Conservation (phyloP, 1,284 basidiomycete genomes). For the Ganoderma sinense region DNA sequence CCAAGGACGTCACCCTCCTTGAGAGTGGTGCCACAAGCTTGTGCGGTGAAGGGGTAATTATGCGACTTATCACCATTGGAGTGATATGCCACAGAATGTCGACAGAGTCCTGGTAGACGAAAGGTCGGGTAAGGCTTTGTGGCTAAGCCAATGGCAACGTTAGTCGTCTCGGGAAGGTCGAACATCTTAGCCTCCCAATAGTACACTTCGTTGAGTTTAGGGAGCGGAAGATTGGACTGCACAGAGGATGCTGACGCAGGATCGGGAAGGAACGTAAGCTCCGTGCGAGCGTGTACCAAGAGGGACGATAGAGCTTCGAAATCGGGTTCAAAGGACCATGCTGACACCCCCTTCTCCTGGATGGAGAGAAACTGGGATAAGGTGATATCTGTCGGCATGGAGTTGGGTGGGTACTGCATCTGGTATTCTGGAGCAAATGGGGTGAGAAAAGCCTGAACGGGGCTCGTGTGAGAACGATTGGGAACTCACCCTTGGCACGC, state of each 20-base stretch:
- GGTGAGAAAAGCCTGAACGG: slow-evolving; percentile 2
- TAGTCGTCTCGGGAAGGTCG: slow-evolving; percentile 87
- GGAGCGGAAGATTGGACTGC: slow-evolving; percentile 93
- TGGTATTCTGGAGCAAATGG: slow-evolving; percentile 77
- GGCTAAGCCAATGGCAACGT: slow-evolving; percentile 88
- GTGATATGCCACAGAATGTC: slow-evolving; percentile 96
- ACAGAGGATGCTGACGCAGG: slow-evolving; percentile 92
- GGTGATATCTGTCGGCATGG: slow-evolving; percentile 94
- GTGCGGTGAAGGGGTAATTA: slow-evolving; percentile 94
- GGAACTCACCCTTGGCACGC: slow-evolving; percentile 83
- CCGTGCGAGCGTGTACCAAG: slow-evolving; percentile 91
- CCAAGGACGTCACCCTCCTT: slow-evolving; percentile 96
- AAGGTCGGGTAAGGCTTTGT: slow-evolving; percentile 96
- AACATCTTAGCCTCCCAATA: slow-evolving; percentile 99
- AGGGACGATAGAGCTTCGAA: slow-evolving; percentile 92
- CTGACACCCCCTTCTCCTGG: slow-evolving; percentile 97
- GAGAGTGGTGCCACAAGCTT: slow-evolving; percentile 86
- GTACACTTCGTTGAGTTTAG: slow-evolving; percentile 96
- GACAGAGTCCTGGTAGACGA: slow-evolving; percentile 88
- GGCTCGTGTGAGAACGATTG: slow-evolving; percentile 17
- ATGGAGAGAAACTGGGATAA: slow-evolving; percentile 97
- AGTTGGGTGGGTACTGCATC: slow-evolving; percentile 90
- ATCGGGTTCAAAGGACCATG: slow-evolving; percentile 97
- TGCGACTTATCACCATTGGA: slow-evolving; percentile 97
- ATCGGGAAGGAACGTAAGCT: slow-evolving; percentile 95